Conservation (phyloP, 2,329 filamentous ascomycete genomes). For the Phoma sp. region DNA sequence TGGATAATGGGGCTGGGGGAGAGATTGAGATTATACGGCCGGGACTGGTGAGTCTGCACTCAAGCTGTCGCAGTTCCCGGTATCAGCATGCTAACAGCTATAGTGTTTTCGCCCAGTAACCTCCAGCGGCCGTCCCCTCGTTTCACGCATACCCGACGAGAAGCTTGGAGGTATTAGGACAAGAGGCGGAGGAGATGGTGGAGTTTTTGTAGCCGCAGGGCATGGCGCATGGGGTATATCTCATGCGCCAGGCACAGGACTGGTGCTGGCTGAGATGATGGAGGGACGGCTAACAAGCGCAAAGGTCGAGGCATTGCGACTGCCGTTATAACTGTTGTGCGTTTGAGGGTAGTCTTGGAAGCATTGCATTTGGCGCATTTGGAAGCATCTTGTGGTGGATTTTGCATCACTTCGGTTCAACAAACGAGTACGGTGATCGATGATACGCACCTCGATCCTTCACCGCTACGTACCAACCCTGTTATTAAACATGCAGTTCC, state of each 20-base stretch:
- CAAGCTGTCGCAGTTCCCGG: neutral
- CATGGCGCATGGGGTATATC: slow-evolving; percentile 77
- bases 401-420: neutral
- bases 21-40: slow-evolving; percentile 70
- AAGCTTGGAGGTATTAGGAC: slow-evolving; percentile 62
- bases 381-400: neutral
- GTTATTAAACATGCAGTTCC: neutral
- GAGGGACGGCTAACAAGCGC: slow-evolving; percentile 65
- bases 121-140: slow-evolving; percentile 67
- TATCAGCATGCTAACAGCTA: neutral
- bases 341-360: neutral
- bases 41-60: slow-evolving; percentile 55
- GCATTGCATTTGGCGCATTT: slow-evolving; percentile 7
- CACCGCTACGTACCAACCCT: neutral
- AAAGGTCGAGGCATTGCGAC: slow-evolving; percentile 63
- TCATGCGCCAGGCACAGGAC: slow-evolving; percentile 69
- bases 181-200: slow-evolving; percentile 57
- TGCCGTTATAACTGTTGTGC: slow-evolving; percentile 23
- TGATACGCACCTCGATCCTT: neutral
- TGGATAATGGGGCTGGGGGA: slow-evolving; percentile 49
- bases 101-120: slow-evolving; percentile 76
- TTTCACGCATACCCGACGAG: slow-evolving; percentile 64
- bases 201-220: slow-evolving; percentile 74
- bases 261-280: slow-evolving; percentile 74
- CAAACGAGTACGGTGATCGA: slow-evolving; percentile 1